Percentiles rank a stretch among this genome's conserved stretches.
Evolutionary conservation across 805 yeast species (phyloP).

Genomic region (Candida andamanensis): DNA sequence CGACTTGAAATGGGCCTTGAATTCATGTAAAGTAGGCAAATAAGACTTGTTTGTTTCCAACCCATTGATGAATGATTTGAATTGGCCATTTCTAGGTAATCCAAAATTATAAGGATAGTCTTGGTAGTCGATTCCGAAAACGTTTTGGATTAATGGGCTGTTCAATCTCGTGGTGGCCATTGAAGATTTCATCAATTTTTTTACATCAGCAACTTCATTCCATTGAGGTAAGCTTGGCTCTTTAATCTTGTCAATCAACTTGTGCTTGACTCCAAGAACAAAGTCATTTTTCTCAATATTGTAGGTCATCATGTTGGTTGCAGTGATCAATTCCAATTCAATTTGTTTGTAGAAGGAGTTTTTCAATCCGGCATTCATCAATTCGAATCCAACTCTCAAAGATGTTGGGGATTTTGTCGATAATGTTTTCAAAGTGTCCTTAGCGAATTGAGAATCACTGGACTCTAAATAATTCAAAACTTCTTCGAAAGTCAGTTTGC

Average conservation of each 20-base stretch:
- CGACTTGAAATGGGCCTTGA: constrained; percentile 58
- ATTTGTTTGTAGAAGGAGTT: constrained; percentile 62
- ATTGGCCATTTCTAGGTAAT: constrained; percentile 66
- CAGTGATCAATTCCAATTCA: constrained; percentile 67
- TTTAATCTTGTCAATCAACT: constrained; percentile 56
- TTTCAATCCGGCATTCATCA: constrained; percentile 56
- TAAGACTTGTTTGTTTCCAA: constrained; percentile 59
- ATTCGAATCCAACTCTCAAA: constrained; percentile 63
- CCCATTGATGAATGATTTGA: constrained; percentile 65
- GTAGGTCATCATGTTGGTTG: constrained; percentile 63
- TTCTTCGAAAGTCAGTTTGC: constrained; percentile 46
- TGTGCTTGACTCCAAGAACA: constrained; percentile 61
- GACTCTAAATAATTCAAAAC: constrained; percentile 46
- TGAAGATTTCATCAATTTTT: constrained; percentile 18
- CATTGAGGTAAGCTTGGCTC: constrained; percentile 35
- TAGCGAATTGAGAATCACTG: constrained; percentile 62
- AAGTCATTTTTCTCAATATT: constrained; percentile 53
- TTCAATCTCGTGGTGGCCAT: constrained; percentile 22
- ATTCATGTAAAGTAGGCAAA: constrained; percentile 66
- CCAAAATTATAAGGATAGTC: constrained; percentile 66
- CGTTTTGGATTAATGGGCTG: constrained; percentile 34
- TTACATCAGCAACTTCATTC: constrained; percentile 16
- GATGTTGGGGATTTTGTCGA: constrained; percentile 72
- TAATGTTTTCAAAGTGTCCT: constrained; percentile 49
- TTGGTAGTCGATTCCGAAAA: constrained; percentile 34